Evolutionary conservation across 2,329 filamentous ascomycete species (phyloP).

Genomic region (Neobulgaria alba): DNA sequence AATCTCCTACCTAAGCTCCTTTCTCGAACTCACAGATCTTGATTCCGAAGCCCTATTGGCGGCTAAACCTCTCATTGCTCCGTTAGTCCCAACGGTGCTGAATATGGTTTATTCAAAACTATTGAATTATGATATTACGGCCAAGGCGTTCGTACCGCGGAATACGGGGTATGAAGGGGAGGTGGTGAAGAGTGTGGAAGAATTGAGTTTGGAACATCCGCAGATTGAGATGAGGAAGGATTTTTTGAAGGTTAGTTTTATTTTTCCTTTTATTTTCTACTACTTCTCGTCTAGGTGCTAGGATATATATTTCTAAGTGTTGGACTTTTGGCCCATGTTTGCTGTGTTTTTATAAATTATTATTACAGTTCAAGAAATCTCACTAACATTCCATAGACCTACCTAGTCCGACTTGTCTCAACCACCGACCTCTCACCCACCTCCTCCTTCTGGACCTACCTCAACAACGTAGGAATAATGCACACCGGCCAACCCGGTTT

Average conservation of each 20-base stretch:
- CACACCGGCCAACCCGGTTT: constrained; percentile 64
- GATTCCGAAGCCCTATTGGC: constrained; percentile 26
- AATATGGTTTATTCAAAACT: constrained; percentile 81
- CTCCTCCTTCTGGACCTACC: constrained; percentile 75
- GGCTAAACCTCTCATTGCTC: constrained; percentile 24
- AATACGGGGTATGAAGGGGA: constrained; percentile 58
- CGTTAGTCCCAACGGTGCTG: constrained; percentile 74
- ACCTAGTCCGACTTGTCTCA: constrained; percentile 64
- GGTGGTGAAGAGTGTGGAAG: constrained; percentile 52
- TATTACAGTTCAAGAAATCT: not conserved
- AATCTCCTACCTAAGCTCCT: constrained; percentile 22
- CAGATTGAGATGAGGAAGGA: constrained; percentile 72
- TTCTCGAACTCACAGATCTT: constrained; percentile 20
- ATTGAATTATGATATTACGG: constrained; percentile 72
- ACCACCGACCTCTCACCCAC: constrained; percentile 50
- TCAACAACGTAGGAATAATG: constrained; percentile 81
- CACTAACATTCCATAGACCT: constrained; percentile 44
- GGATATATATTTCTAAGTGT: too few relatives aligned
- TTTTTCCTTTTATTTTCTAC: not conserved
- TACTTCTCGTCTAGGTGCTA: not conserved
- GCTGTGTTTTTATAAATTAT: too few relatives aligned
- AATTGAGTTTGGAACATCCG: constrained; percentile 48
- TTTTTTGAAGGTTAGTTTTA: constrained; percentile 41
- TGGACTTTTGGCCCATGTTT: too few relatives aligned
- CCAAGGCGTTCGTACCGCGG: constrained; percentile 60